Conservation (phyloP, 1,139 yeast species). For the Nadsonia starkeyi-henricii region DNA sequence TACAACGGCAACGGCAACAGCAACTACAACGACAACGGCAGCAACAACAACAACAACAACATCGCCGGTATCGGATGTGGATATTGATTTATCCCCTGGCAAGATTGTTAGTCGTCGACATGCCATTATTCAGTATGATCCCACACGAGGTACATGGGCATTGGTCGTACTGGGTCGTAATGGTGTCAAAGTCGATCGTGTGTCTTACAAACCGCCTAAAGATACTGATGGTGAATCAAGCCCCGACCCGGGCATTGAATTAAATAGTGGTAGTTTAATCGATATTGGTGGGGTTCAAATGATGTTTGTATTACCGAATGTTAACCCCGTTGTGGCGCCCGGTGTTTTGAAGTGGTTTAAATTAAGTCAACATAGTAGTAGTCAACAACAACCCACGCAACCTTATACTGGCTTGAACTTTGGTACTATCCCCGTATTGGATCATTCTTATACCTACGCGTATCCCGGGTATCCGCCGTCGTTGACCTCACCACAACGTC, state of each 20-base stretch:
- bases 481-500: no score
- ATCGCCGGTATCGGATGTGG: constrained; percentile 33
- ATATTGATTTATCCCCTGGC: constrained; percentile 91
- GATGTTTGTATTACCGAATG: constrained; percentile 95
- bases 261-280: constrained; percentile 73
- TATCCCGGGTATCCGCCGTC: no score
- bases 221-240: constrained; percentile 20
- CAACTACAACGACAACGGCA: constrained; percentile 3
- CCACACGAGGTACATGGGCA: constrained; percentile 72
- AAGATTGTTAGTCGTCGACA: constrained; percentile 88
- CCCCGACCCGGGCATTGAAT: constrained; percentile 13
- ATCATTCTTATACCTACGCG: no score
- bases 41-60: no score
- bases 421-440: no score
- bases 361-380: no score
- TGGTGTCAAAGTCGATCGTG: constrained; percentile 72
- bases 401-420: no score
- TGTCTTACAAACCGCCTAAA: constrained; percentile 37
- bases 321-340: constrained; percentile 39
- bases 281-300: constrained; percentile 96
- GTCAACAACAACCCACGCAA: no score
- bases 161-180: constrained; percentile 72
- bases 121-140: constrained; percentile 69
- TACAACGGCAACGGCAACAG: not conserved
- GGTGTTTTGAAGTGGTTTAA: constrained; percentile 5